Percentiles rank a stretch among this genome's conserved stretches.
phyloP scores from a whole-genome alignment of 306 rosid species.

The Rosa persica region DNA sequence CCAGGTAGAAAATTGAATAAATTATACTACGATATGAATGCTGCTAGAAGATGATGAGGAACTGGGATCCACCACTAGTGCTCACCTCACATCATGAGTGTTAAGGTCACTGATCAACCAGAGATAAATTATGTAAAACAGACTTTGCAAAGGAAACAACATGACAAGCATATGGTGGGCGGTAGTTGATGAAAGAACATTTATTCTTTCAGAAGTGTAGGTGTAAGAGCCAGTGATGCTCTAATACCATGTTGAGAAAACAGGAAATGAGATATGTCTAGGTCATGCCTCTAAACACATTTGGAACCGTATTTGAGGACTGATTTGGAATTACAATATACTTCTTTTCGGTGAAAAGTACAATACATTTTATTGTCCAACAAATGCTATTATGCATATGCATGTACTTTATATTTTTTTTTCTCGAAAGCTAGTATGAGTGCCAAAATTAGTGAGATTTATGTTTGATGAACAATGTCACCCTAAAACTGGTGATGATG shows the following conservation, averaged over 20 bases:
- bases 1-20: not conserved
- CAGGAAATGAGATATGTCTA: too few relatives aligned
- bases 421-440: not conserved
- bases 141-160: not conserved
- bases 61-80: not conserved
- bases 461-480: not conserved
- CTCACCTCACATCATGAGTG: not conserved
- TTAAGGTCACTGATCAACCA: not conserved
- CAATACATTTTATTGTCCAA: not conserved
- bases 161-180: not conserved
- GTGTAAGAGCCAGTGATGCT: not conserved
- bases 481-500: not conserved
- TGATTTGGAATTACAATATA: not conserved
- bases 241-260: not conserved
- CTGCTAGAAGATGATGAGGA: not conserved
- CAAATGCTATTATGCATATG: not conserved
- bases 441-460: not conserved
- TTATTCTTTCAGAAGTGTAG: not conserved
- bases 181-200: not conserved
- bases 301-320: not conserved
- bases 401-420: not conserved
- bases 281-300: not conserved
- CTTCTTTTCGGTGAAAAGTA: not conserved
- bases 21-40: not conserved
- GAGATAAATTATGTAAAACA: not conserved